A percentile compares a stretch with the other conserved stretches of the same genome.
These are phyloP conservation scores for Diplodia scrobiculata DNA, from an alignment of 2,329 filamentous ascomycete genomes.

Conservation along the genomic window DNA sequence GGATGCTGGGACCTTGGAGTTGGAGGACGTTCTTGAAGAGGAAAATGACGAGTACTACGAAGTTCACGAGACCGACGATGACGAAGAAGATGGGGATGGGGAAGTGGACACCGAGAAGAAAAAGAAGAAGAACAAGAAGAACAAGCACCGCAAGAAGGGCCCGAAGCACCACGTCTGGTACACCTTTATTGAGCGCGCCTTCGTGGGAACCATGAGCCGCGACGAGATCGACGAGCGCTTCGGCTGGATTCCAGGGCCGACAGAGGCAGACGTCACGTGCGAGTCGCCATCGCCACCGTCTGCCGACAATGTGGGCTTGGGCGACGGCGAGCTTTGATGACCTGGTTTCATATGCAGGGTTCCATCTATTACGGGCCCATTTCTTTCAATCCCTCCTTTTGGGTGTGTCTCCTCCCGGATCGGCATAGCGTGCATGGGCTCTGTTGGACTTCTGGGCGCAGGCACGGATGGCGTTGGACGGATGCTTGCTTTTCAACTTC, in stretches of 20 bases:
- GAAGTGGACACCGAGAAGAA: conserved; percentile 44
- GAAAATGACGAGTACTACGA: conserved; percentile 25
- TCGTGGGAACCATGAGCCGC: conserved; percentile 70
- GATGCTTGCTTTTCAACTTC: not conserved
- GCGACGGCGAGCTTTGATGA: conserved; percentile 21
- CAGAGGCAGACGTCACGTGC: not conserved
- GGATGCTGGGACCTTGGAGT: not conserved
- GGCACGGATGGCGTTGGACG: conserved; percentile 3
- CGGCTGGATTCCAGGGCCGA: conserved; percentile 19
- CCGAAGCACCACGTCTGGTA: conserved; percentile 69
- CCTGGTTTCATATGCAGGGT: not conserved
- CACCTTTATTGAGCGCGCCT: conserved; percentile 75
- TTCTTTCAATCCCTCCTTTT: not conserved
- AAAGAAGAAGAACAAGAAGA: conserved; percentile 52
- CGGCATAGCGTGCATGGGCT: conserved; percentile 10
- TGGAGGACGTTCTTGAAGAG: conserved; percentile 2
- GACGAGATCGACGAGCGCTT: conserved; percentile 61
- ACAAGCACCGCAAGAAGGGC: conserved; percentile 49
- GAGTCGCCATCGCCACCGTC: not conserved
- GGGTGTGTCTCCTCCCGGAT: not conserved
- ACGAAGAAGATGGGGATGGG: conserved; percentile 37
- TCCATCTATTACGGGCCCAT: not conserved
- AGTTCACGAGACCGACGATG: conserved; percentile 32
- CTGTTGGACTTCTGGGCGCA: not conserved
- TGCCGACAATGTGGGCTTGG: not conserved